phyloP scores from a whole-genome alignment of 352 stramenopile genomes.

The Pythium volutum region DNA sequence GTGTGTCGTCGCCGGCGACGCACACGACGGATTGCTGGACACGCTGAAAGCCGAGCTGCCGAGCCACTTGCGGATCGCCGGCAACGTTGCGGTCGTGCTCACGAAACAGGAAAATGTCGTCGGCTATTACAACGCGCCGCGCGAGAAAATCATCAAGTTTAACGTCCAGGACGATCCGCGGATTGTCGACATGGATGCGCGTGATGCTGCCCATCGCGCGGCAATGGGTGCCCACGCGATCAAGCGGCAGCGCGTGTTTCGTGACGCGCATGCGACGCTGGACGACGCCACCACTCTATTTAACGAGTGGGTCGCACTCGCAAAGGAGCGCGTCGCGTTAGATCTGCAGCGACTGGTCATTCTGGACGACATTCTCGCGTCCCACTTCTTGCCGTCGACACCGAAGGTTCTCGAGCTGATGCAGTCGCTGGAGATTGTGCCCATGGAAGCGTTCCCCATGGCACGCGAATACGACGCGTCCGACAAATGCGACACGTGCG shows the following conservation, averaged over 20 bases:
- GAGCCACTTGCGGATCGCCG: neutral
- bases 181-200: neutral
- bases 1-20: neutral
- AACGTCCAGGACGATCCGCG: neutral
- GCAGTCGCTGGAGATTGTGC: neutral
- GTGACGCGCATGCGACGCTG: no score
- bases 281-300: neutral
- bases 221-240: neutral
- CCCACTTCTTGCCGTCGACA: neutral
- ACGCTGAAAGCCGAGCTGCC: neutral
- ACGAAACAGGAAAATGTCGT: neutral
- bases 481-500: neutral
- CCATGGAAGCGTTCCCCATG: conserved; percentile 1
- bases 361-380: neutral
- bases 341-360: neutral
- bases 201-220: neutral
- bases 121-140: neutral
- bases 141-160: neutral
- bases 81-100: neutral
- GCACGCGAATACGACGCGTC: neutral
- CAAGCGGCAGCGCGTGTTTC: no score
- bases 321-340: neutral
- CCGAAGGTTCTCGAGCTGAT: neutral
- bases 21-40: neutral
- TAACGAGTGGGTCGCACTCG: conserved; percentile 1